These are phyloP conservation scores for Bimuria novae-zelandiae DNA, from an alignment of 2,329 filamentous ascomycete species.

Conservation along the genomic window DNA sequence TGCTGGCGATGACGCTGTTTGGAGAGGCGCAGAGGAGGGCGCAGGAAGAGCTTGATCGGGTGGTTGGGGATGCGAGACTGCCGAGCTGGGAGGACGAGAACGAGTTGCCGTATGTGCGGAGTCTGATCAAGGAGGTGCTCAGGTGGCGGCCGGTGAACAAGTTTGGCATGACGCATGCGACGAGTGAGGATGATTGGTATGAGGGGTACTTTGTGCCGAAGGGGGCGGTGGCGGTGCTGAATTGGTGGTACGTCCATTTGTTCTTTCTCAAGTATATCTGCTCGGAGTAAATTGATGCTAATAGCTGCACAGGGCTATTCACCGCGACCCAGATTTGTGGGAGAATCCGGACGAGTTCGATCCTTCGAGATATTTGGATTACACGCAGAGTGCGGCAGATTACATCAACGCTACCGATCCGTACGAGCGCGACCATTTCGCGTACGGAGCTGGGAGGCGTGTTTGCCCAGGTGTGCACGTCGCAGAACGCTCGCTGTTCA, in stretches of 20 bases:
- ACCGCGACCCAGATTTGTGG: constrained; percentile 34
- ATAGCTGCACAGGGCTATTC: constrained; percentile 35
- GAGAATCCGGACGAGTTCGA: constrained; percentile 37
- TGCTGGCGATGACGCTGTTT: constrained; percentile 36
- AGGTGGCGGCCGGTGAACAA: constrained; percentile 40
- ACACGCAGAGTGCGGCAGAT: constrained; percentile 33
- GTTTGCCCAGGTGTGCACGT: constrained; percentile 45
- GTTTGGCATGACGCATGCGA: constrained; percentile 42
- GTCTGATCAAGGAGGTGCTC: constrained; percentile 37
- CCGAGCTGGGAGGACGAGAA: constrained; percentile 40
- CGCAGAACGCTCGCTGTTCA: constrained; percentile 43
- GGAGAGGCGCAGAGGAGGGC: constrained; percentile 30
- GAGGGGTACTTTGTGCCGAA: constrained; percentile 48
- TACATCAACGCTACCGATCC: constrained; percentile 39
- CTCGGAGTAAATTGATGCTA: background rate
- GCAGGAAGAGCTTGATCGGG: constrained; percentile 35
- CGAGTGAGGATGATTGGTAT: constrained; percentile 41
- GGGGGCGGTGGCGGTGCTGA: constrained; percentile 38
- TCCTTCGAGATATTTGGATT: constrained; percentile 32
- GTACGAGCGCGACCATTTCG: constrained; percentile 42
- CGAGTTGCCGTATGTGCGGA: constrained; percentile 42
- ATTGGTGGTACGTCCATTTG: constrained; percentile 34
- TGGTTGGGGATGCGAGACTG: constrained; percentile 34
- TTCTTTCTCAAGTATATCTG: background rate
- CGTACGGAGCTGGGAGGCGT: constrained; percentile 42